A percentile compares a stretch with the other conserved stretches of the same genome.
phyloP scores from a whole-genome alignment of 176 grass and related monocot species.

The Aechmea fasciata region DNA sequence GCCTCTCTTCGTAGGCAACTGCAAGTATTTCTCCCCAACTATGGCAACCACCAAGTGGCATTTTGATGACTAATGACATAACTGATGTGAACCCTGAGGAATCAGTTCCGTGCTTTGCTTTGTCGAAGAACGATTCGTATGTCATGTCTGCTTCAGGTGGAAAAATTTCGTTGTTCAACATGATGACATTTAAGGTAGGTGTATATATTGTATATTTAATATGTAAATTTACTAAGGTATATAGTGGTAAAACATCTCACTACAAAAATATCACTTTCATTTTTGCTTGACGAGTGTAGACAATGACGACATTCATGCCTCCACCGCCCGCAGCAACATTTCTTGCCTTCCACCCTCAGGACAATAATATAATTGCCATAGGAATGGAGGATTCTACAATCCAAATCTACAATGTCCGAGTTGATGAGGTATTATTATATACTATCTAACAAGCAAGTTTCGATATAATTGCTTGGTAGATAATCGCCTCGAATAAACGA shows the following conservation, averaged over 20 bases:
- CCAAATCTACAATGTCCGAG: conserved; percentile 97
- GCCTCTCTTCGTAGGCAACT: conserved; percentile 50
- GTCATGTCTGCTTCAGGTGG: conserved; percentile 99
- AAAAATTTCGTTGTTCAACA: conserved; percentile 97
- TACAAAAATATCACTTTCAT: conserved; percentile 16
- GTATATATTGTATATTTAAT: not conserved
- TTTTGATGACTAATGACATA: conserved; percentile 98
- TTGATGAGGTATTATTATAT: conserved; percentile 76
- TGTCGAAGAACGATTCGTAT: conserved; percentile 99
- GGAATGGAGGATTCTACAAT: conserved; percentile 99
- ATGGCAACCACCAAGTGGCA: conserved; percentile 95
- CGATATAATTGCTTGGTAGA: not conserved
- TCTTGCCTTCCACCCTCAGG: conserved; percentile 97
- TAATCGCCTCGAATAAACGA: not conserved
- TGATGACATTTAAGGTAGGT: conserved; percentile 99
- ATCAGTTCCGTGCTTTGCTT: conserved; percentile 85
- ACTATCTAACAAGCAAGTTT: not conserved
- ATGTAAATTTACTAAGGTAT: conserved; percentile 1
- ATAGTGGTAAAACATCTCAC: not conserved
- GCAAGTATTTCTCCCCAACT: conserved; percentile 63
- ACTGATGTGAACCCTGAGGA: conserved; percentile 85
- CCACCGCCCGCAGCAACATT: conserved; percentile 92
- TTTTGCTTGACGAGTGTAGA: conserved; percentile 34
- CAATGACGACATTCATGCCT: conserved; percentile 98
- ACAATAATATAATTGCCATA: conserved; percentile 99